Evolutionary conservation across 2,329 filamentous ascomycete species (phyloP).

Genomic region (Didymella segeticola): DNA sequence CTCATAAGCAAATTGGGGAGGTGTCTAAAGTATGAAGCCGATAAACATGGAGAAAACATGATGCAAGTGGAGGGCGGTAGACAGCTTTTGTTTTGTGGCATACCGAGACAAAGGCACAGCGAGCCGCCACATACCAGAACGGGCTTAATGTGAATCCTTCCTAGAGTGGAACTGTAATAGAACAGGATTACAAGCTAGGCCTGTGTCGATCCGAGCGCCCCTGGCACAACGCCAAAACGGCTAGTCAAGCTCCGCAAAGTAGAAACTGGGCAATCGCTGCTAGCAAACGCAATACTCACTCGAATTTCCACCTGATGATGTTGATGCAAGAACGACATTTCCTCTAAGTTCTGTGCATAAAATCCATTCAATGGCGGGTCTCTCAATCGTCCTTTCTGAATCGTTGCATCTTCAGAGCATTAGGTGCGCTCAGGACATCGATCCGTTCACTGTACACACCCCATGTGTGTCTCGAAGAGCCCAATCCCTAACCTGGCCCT

Average conservation of each 20-base stretch:
- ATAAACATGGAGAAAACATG: neutral
- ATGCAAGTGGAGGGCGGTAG: neutral
- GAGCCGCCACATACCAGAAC: conserved; percentile 4
- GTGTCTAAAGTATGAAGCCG: neutral
- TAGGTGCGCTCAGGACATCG: neutral
- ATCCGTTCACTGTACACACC: conserved; percentile 1
- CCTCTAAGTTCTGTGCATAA: neutral
- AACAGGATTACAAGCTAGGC: conserved; percentile 2
- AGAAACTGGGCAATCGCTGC: neutral
- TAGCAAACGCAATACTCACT: neutral
- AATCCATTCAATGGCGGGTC: neutral
- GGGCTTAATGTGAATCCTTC: conserved; percentile 1
- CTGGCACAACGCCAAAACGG: conserved; percentile 4
- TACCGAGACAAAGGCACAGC: conserved; percentile 11
- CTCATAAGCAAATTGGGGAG: neutral
- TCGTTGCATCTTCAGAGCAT: too few species aligned
- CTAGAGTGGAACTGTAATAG: neutral
- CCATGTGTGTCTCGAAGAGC: neutral
- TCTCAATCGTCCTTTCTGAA: neutral
- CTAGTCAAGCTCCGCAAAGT: neutral
- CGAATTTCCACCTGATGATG: neutral
- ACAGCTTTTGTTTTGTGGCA: neutral
- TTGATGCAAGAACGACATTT: neutral
- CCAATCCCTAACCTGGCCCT: conserved; percentile 90
- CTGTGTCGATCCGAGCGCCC: conserved; percentile 1